Evolutionary conservation across 1,139 yeast species (phyloP).

Genomic region (Taiozyma sp.): DNA sequence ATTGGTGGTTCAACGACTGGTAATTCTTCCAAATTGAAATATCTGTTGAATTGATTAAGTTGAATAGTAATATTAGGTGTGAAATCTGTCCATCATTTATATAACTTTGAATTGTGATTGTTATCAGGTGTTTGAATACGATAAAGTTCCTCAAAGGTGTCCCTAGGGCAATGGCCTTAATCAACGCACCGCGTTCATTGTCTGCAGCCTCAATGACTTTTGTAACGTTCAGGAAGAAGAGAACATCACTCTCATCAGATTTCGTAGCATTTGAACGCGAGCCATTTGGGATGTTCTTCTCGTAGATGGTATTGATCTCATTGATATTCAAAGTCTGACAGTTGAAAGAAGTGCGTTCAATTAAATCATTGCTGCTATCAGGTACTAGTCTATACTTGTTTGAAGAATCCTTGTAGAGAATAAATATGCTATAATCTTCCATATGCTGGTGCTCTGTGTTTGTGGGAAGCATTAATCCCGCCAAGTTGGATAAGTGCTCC

Average conservation of each 20-base stretch:
- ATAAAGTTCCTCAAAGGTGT: conserved; percentile 18
- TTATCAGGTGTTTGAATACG: conserved; percentile 20
- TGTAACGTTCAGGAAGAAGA: conserved; percentile 19
- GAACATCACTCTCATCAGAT: conserved; percentile 6
- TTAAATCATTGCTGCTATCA: conserved; percentile 13
- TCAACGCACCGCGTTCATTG: conserved; percentile 17
- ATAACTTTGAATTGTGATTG: conserved; percentile 16
- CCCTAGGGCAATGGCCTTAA: conserved; percentile 18
- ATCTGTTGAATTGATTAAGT: conserved; percentile 19
- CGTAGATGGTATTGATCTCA: conserved; percentile 20
- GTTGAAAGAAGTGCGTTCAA: conserved; percentile 9
- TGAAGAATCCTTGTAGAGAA: conserved; percentile 16
- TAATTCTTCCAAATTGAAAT: conserved; percentile 18
- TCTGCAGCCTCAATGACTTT: conserved; percentile 7
- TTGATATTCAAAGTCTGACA: conserved; percentile 12
- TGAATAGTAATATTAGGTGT: conserved; percentile 17
- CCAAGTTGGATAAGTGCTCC: conserved; percentile 38
- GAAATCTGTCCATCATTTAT: conserved; percentile 13
- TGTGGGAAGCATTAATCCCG: conserved; percentile 54
- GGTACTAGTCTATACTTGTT: conserved; percentile 18
- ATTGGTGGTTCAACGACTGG: conserved; percentile 6
- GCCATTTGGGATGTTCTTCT: conserved; percentile 5
- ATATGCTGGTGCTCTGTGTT: conserved; percentile 16
- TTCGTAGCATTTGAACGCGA: not conserved
- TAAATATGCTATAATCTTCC: conserved; percentile 15